Evolutionary conservation across 495 filamentous ascomycete genomes (phyloP).

Genomic region (Daldinia vernicosa): DNA sequence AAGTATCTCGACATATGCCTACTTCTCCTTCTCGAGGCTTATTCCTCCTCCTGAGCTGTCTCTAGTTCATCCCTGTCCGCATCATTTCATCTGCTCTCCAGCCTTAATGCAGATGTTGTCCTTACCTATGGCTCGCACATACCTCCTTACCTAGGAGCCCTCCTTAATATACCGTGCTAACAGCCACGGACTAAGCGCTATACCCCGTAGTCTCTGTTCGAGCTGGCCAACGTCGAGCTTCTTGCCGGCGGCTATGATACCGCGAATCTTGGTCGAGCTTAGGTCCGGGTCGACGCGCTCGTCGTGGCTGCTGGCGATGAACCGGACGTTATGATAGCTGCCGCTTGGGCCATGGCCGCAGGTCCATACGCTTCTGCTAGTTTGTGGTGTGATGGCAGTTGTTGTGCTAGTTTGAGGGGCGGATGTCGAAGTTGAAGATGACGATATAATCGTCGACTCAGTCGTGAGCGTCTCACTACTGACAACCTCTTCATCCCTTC

Average conservation of each 20-base stretch:
- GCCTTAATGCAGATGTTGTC: neutral
- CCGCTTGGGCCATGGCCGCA: neutral
- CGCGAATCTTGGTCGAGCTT: constrained; percentile 24
- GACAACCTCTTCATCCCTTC: neutral
- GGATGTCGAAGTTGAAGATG: neutral
- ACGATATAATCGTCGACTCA: neutral
- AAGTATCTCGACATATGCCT: no score
- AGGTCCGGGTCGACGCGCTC: constrained; percentile 25
- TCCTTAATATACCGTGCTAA: constrained; percentile 8
- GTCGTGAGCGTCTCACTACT: neutral
- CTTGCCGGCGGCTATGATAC: neutral
- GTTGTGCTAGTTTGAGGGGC: neutral
- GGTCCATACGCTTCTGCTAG: constrained; percentile 15
- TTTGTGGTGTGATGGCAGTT: no score
- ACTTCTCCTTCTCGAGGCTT: neutral
- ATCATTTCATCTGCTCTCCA: no score
- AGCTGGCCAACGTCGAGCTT: neutral
- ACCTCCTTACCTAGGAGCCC: neutral
- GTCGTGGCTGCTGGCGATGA: constrained; percentile 5
- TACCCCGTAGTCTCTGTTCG: neutral
- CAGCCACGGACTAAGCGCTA: constrained; percentile 17
- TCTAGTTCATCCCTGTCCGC: neutral
- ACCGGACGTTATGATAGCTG: neutral
- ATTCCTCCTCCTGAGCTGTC: neutral
- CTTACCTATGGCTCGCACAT: neutral